Percentiles rank a stretch among this genome's conserved stretches.
Evolutionary conservation across 2,329 filamentous ascomycete genomes (phyloP).

Genomic region (Colletotrichum scovillei): DNA sequence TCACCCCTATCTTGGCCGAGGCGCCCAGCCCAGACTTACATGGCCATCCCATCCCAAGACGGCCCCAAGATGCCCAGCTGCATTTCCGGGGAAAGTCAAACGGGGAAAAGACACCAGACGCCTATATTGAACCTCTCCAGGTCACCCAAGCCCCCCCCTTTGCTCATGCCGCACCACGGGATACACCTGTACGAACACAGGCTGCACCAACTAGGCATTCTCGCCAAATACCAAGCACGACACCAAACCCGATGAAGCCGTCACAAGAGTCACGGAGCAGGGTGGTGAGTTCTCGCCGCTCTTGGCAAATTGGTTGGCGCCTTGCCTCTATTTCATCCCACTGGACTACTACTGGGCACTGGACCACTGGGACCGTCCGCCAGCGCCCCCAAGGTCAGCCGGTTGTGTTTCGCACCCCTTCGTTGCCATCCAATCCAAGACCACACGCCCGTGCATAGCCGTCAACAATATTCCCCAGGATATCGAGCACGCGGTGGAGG

Average conservation of each 20-base stretch:
- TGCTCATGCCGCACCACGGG: not conserved
- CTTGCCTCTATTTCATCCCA: constrained; percentile 7
- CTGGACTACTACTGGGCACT: constrained; percentile 9
- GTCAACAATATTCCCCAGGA: not conserved
- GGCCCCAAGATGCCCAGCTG: not conserved
- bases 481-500: not conserved
- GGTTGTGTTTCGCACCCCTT: constrained; percentile 1
- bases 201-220: not conserved
- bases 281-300: constrained; percentile 20
- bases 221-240: constrained; percentile 16
- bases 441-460: not conserved
- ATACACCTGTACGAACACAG: not conserved
- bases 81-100: not conserved
- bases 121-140: not conserved
- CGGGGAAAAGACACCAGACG: not conserved
- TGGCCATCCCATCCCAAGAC: not conserved
- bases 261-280: constrained; percentile 20
- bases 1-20: not conserved
- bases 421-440: not conserved
- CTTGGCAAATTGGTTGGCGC: constrained; percentile 29
- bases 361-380: not conserved
- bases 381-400: not conserved
- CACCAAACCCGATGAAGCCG: constrained; percentile 15
- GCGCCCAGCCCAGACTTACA: not conserved
- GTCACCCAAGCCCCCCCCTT: not conserved